Evolutionary conservation across 805 yeast species (phyloP).

Genomic region (Candida vartiovaarae): DNA sequence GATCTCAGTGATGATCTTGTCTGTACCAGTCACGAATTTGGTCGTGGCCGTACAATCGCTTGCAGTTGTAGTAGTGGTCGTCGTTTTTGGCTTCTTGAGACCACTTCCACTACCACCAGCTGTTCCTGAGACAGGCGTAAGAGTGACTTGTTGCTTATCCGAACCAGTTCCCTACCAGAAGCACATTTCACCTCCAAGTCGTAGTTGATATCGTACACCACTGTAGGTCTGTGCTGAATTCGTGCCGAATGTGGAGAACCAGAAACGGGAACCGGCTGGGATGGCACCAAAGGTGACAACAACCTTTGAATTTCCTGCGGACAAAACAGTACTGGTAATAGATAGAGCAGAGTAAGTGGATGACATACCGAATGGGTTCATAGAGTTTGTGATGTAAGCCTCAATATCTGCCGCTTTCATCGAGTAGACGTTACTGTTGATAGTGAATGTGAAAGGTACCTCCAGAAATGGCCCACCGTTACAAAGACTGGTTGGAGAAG

Average conservation of each 20-base stretch:
- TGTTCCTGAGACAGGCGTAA: slow-evolving; percentile 1
- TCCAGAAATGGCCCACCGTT: background rate
- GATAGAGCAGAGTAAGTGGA: too few relatives aligned
- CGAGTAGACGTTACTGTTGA: background rate
- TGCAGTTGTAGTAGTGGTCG: slow-evolving; percentile 1
- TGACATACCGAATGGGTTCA: slow-evolving; percentile 3
- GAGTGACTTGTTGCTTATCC: background rate
- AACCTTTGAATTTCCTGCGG: background rate
- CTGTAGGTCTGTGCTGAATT: background rate
- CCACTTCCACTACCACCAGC: slow-evolving; percentile 9
- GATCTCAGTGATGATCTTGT: slow-evolving; percentile 6
- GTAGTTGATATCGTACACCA: background rate
- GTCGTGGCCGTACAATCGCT: slow-evolving; percentile 7
- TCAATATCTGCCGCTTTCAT: background rate
- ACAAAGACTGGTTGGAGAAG: slow-evolving; percentile 3
- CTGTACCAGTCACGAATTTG: slow-evolving; percentile 6
- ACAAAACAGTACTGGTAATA: background rate
- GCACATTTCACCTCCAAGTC: background rate
- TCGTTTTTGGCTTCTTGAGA: slow-evolving; percentile 4
- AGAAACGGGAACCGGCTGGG: slow-evolving; percentile 7
- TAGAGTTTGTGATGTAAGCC: background rate
- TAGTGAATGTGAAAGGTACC: slow-evolving; percentile 7
- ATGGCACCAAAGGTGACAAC: slow-evolving; percentile 5
- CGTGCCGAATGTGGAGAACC: slow-evolving; percentile 4
- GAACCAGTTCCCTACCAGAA: background rate